phyloP scores from a whole-genome alignment of 2,329 filamentous ascomycete species.

The Aspergillus quadricinctus region DNA sequence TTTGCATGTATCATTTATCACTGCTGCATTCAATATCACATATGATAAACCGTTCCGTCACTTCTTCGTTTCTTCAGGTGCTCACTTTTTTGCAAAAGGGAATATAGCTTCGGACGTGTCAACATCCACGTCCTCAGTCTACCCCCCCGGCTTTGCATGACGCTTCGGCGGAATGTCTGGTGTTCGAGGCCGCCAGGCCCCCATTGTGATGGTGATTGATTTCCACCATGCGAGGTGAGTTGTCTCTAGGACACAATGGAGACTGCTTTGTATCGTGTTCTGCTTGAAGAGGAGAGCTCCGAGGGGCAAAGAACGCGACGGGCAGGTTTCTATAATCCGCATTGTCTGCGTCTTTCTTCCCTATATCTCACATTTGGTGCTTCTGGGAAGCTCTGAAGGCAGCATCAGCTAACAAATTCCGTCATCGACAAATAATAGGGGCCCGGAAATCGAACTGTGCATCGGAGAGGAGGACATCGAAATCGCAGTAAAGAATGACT shows the following conservation, averaged over 20 bases:
- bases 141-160: slow-evolving; percentile 7
- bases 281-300: neutral
- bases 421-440: slow-evolving; percentile 43
- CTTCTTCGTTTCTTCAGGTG: slow-evolving; percentile 2
- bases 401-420: slow-evolving; percentile 1
- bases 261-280: neutral
- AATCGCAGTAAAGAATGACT: slow-evolving; percentile 79
- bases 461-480: slow-evolving; percentile 75
- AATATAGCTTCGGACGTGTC: slow-evolving; percentile 12
- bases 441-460: slow-evolving; percentile 91
- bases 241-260: neutral
- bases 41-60: neutral
- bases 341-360: neutral
- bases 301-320: neutral
- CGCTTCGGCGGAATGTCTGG: slow-evolving; percentile 24
- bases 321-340: neutral
- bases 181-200: slow-evolving; percentile 49
- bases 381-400: neutral
- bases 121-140: slow-evolving; percentile 2
- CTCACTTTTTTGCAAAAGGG: slow-evolving; percentile 4
- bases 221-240: slow-evolving; percentile 69
- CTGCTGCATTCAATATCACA: slow-evolving; percentile 1
- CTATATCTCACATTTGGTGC: neutral
- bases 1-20: neutral
- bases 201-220: slow-evolving; percentile 74